These are phyloP conservation scores for Murraya koenigii DNA, from an alignment of 345 rosid species.

Conservation along the genomic window DNA sequence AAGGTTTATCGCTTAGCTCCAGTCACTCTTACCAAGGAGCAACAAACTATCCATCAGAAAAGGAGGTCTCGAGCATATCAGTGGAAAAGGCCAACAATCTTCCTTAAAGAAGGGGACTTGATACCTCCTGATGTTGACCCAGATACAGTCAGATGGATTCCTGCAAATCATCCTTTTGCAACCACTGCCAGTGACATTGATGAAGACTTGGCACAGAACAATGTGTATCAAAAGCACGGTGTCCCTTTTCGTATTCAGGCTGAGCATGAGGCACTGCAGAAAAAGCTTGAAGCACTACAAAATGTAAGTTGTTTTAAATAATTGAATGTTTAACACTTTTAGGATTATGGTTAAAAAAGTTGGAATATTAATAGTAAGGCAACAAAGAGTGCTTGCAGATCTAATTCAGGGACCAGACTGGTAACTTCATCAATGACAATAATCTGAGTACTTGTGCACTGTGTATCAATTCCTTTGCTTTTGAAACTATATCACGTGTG, in stretches of 20 bases:
- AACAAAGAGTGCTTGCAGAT: background rate
- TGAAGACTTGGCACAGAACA: slow-evolving; percentile 85
- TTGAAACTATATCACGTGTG: background rate
- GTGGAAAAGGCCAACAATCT: slow-evolving; percentile 88
- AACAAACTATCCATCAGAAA: slow-evolving; percentile 76
- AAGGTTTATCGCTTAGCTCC: slow-evolving; percentile 83
- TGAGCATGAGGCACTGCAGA: slow-evolving; percentile 92
- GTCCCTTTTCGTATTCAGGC: slow-evolving; percentile 89
- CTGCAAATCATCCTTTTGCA: slow-evolving; percentile 97
- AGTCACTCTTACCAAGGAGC: slow-evolving; percentile 72
- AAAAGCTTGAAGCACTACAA: slow-evolving; percentile 80
- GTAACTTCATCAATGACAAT: background rate
- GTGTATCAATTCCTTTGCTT: background rate
- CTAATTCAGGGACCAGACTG: background rate
- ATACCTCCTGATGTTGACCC: slow-evolving; percentile 90
- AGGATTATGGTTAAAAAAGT: background rate
- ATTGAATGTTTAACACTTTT: background rate
- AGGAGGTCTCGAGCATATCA: slow-evolving; percentile 96
- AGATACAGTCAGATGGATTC: slow-evolving; percentile 95
- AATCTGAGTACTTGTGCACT: background rate
- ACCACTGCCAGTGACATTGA: slow-evolving; percentile 80
- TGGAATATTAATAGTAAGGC: background rate
- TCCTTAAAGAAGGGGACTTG: slow-evolving; percentile 90
- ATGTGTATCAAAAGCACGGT: slow-evolving; percentile 90
- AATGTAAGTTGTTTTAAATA: slow-evolving; percentile 36